Evolutionary conservation across 345 rosid species (phyloP).

Genomic region (Draba incana): DNA sequence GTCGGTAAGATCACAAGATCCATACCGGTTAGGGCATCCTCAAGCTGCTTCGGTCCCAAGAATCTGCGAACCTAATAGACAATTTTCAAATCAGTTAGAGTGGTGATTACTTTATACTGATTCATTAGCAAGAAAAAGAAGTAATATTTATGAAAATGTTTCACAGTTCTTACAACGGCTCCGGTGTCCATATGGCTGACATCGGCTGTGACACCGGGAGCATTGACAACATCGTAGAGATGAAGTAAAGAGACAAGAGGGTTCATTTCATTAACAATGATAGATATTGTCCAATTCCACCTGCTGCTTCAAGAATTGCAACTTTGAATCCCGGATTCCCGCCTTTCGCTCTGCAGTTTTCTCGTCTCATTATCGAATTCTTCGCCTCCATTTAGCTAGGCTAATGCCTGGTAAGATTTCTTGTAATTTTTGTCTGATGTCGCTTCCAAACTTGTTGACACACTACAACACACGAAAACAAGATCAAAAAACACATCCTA

Average conservation of each 20-base stretch:
- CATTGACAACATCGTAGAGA: slow-evolving; percentile 78
- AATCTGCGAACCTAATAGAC: slow-evolving; percentile 70
- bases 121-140: not conserved
- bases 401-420: too few species aligned
- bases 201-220: slow-evolving; percentile 91
- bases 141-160: not conserved
- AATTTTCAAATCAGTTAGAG: not conserved
- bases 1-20: slow-evolving; percentile 90
- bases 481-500: not conserved
- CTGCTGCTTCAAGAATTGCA: slow-evolving; percentile 81
- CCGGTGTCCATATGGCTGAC: slow-evolving; percentile 88
- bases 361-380: slow-evolving; percentile 47
- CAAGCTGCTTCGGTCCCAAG: slow-evolving; percentile 80
- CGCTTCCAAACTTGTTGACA: slow-evolving; percentile 64
- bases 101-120: not conserved
- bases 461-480: slow-evolving; percentile 52
- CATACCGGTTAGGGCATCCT: slow-evolving; percentile 75
- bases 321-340: slow-evolving; percentile 79
- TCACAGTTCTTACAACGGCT: slow-evolving; percentile 63
- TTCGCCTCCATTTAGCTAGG: slow-evolving; percentile 49
- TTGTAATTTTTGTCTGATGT: slow-evolving; percentile 47
- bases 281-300: slow-evolving; percentile 78
- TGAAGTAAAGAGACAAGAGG: slow-evolving; percentile 86
- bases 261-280: slow-evolving; percentile 70
- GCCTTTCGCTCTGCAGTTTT: slow-evolving; percentile 69